Percentiles rank a stretch among this genome's conserved stretches.
phyloP scores from a whole-genome alignment of 2,329 filamentous ascomycete genomes.

The Verticillium longisporum region DNA sequence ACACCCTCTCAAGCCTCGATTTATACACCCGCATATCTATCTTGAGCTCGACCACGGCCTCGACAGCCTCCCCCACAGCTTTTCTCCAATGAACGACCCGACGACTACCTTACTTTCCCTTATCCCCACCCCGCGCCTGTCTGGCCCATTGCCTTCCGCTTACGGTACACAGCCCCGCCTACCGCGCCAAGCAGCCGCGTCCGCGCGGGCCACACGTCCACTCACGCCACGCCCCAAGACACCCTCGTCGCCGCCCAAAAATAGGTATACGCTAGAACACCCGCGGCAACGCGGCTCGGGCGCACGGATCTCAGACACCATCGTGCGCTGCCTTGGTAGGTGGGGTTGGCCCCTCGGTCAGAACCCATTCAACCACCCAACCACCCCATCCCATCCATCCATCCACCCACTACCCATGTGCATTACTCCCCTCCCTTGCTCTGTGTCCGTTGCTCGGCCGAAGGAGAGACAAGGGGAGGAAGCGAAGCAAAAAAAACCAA shows the following conservation, averaged over 20 bases:
- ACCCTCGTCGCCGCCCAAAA: neutral
- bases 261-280: neutral
- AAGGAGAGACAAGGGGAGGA: too few relatives aligned
- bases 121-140: neutral
- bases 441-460: too few relatives aligned
- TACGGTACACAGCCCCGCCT: neutral
- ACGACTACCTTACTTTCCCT: too few relatives aligned
- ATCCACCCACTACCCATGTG: too few relatives aligned
- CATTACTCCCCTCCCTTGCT: too few relatives aligned
- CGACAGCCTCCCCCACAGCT: too few relatives aligned
- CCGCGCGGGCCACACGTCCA: neutral
- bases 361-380: too few relatives aligned
- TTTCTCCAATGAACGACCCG: too few relatives aligned
- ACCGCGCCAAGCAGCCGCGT: neutral
- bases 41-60: neutral
- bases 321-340: neutral
- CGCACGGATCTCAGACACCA: neutral
- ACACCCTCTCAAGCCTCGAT: too few relatives aligned
- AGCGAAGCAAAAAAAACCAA: too few relatives aligned
- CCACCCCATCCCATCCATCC: too few relatives aligned
- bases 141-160: neutral
- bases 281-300: neutral
- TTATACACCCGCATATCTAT: neutral
- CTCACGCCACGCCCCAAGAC: neutral
- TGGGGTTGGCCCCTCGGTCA: neutral